Evolutionary conservation across 306 rosid genomes (phyloP).

Genomic region (Trichosanthes cucumerina): DNA sequence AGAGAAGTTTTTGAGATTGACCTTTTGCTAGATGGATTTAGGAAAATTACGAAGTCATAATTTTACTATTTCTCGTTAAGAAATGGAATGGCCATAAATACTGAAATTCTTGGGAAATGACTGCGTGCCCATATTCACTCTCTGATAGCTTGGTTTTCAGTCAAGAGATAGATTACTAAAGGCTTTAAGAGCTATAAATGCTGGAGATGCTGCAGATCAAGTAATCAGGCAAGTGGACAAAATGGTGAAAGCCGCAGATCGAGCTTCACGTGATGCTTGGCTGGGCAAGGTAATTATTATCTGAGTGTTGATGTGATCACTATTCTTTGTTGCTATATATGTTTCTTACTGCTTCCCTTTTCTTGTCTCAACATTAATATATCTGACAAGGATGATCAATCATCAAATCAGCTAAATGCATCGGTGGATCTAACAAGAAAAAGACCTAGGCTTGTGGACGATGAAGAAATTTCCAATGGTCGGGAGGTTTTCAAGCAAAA

Average conservation of each 20-base stretch:
- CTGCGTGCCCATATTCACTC: constrained; percentile 9
- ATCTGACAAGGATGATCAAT: constrained; percentile 55
- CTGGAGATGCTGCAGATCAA: constrained; percentile 95
- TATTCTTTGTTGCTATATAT: constrained; percentile 11
- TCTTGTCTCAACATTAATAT: constrained; percentile 8
- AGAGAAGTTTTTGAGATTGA: not conserved
- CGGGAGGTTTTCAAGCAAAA: constrained; percentile 56
- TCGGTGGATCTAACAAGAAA: constrained; percentile 56
- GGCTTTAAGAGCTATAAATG: constrained; percentile 81
- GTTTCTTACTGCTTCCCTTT: constrained; percentile 1
- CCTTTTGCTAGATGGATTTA: not conserved
- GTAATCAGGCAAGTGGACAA: constrained; percentile 88
- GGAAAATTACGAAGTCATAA: not conserved
- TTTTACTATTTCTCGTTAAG: not conserved
- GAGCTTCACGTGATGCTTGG: constrained; percentile 63
- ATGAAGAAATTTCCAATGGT: constrained; percentile 58
- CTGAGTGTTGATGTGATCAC: not conserved
- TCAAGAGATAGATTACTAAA: constrained; percentile 72
- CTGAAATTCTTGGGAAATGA: not conserved
- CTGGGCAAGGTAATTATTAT: constrained; percentile 44
- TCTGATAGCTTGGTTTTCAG: constrained; percentile 40
- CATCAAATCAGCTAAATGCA: constrained; percentile 44
- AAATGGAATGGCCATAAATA: not conserved
- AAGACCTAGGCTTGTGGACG: constrained; percentile 50
- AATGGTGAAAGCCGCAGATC: constrained; percentile 70